Percentiles rank a stretch among this genome's conserved stretches.
These are phyloP conservation scores for Xylaria digitata DNA, from an alignment of 2,329 filamentous ascomycete species.

Conservation along the genomic window DNA sequence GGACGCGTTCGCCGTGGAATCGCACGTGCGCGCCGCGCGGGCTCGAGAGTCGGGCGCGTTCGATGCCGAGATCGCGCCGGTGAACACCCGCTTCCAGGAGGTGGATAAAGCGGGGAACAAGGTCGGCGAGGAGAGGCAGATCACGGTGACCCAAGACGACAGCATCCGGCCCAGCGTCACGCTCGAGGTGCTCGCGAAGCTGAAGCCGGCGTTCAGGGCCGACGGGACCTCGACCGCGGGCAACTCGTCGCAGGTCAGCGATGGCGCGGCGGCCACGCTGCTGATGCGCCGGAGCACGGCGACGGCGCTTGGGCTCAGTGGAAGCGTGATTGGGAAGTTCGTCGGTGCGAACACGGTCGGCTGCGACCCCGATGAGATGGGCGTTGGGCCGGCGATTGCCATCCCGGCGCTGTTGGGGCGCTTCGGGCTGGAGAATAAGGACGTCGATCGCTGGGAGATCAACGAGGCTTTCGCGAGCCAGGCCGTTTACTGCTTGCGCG, in stretches of 20 bases:
- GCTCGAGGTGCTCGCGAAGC: conserved; percentile 75
- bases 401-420: conserved; percentile 83
- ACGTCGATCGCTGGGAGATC: conserved; percentile 90
- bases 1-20: conserved; percentile 82
- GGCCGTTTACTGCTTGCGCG: conserved; percentile 76
- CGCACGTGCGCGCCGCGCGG: conserved; percentile 76
- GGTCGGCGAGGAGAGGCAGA: conserved; percentile 65
- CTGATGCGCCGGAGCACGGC: conserved; percentile 88
- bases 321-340: conserved; percentile 83
- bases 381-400: conserved; percentile 85
- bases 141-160: conserved; percentile 82
- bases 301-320: conserved; percentile 74
- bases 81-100: conserved; percentile 75
- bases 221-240: conserved; percentile 85
- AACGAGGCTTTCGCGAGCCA: conserved; percentile 84
- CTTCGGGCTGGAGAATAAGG: conserved; percentile 72
- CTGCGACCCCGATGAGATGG: conserved; percentile 92
- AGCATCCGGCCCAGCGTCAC: conserved; percentile 78
- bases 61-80: conserved; percentile 81
- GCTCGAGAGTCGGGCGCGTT: conserved; percentile 79
- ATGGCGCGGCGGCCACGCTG: conserved; percentile 85
- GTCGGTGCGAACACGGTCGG: conserved; percentile 80
- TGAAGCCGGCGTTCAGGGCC: conserved; percentile 86
- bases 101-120: conserved; percentile 70
- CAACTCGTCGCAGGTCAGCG: conserved; percentile 86